Percentiles rank a stretch among this genome's conserved stretches.
phyloP scores from a whole-genome alignment of 148 eudicot genomes.

The Amaranthus palmeri region DNA sequence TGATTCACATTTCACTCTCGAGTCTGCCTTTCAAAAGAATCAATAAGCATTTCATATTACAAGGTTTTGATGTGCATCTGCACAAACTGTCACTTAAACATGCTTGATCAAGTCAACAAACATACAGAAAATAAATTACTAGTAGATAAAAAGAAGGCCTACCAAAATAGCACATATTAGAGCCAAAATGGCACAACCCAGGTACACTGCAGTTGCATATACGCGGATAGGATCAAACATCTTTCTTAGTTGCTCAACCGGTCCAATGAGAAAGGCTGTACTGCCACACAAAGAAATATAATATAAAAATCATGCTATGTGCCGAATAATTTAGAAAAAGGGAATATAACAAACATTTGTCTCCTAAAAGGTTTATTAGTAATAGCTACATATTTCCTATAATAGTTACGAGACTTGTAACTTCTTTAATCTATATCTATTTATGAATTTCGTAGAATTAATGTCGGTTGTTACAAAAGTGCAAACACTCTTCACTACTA shows the following conservation, averaged over 20 bases:
- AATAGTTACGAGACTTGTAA: background rate
- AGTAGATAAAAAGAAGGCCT: constrained; percentile 20
- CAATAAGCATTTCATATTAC: background rate
- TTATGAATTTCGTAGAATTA: background rate
- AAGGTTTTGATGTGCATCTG: background rate
- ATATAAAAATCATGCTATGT: constrained; percentile 14
- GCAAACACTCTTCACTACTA: background rate
- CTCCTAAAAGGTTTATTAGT: background rate
- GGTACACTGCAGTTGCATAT: constrained; percentile 74
- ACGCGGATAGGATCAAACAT: constrained; percentile 89
- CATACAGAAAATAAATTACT: constrained; percentile 1
- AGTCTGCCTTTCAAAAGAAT: background rate
- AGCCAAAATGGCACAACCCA: constrained; percentile 68
- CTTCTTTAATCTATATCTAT: background rate
- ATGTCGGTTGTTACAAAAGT: background rate
- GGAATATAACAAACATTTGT: background rate
- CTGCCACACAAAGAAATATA: constrained; percentile 47
- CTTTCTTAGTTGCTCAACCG: constrained; percentile 69
- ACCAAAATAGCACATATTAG: constrained; percentile 81
- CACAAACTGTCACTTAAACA: background rate
- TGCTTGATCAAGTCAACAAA: background rate
- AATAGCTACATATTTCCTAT: background rate
- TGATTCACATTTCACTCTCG: background rate
- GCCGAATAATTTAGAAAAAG: background rate
- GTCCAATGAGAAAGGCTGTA: constrained; percentile 91